These are phyloP conservation scores for Fimicolochytrium jonesii DNA, from an alignment of 192 early-diverging fungal genomes.

Conservation along the genomic window DNA sequence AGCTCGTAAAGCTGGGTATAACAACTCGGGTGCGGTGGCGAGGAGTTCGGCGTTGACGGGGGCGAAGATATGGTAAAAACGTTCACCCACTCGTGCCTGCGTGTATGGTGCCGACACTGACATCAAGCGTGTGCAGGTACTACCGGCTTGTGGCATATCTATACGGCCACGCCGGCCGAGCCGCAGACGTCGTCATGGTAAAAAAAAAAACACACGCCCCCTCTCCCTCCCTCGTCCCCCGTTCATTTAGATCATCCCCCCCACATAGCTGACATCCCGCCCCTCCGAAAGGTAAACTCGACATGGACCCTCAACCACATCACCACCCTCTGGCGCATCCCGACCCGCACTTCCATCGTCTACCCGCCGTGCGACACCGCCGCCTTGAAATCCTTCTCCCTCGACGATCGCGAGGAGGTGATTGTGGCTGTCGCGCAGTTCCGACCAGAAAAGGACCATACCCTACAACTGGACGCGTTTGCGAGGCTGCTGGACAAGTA, in stretches of 20 bases:
- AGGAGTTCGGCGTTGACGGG: slow-evolving; percentile 50
- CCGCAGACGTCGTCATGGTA: slow-evolving; percentile 80
- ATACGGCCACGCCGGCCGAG: slow-evolving; percentile 77
- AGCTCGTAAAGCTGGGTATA: slow-evolving; percentile 56
- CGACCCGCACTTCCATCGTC: slow-evolving; percentile 56
- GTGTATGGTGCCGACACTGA: too few relatives aligned
- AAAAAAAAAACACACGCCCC: too few relatives aligned
- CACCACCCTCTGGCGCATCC: slow-evolving; percentile 70
- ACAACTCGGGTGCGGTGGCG: slow-evolving; percentile 59
- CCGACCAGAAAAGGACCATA: slow-evolving; percentile 93
- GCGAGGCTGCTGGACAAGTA: slow-evolving; percentile 54
- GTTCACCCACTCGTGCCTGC: too few relatives aligned
- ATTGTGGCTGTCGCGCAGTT: slow-evolving; percentile 94
- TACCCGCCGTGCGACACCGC: slow-evolving; percentile 94
- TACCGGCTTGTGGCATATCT: slow-evolving; percentile 72
- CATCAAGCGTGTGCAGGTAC: slow-evolving; percentile 50
- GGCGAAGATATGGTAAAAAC: slow-evolving; percentile 60
- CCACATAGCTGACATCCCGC: background rate
- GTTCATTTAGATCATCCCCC: background rate
- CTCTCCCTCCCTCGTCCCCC: background rate
- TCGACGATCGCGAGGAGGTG: slow-evolving; percentile 50
- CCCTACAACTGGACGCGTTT: slow-evolving; percentile 74
- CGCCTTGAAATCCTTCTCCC: slow-evolving; percentile 50
- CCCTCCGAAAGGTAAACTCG: slow-evolving; percentile 68
- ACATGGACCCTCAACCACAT: slow-evolving; percentile 94